phyloP scores from a whole-genome alignment of 2,329 filamentous ascomycete genomes.

The Stachybotrys chartarum region DNA sequence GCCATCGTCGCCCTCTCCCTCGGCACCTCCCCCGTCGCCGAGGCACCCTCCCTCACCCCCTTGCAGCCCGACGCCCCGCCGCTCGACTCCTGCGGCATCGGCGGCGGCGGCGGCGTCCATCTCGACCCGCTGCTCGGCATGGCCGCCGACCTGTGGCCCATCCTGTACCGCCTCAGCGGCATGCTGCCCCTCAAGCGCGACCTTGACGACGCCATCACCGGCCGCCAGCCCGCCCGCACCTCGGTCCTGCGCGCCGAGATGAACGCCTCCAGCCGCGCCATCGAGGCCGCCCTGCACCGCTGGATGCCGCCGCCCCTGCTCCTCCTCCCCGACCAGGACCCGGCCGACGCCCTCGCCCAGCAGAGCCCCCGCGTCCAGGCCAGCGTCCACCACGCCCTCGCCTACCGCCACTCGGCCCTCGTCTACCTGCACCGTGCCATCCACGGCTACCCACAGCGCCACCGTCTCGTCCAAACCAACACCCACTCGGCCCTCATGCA shows the following conservation, averaged over 20 bases:
- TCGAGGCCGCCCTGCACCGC: not conserved
- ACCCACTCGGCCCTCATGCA: not conserved
- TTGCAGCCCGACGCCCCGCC: not conserved
- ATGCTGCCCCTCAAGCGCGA: not conserved
- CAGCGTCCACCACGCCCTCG: not conserved
- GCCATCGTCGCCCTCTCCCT: not conserved
- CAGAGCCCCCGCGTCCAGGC: not conserved
- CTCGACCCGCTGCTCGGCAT: not conserved
- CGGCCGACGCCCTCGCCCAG: not conserved
- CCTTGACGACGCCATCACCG: not conserved
- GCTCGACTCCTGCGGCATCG: not conserved
- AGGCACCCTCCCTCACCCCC: not conserved
- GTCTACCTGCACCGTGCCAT: not conserved
- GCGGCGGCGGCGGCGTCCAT: not conserved
- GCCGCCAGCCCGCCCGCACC: not conserved
- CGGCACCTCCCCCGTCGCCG: not conserved
- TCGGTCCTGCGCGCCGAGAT: not conserved
- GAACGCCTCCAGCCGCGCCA: not conserved
- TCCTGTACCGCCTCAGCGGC: not conserved
- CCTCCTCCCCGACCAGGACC: not conserved
- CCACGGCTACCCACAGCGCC: not conserved
- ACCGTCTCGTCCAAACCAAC: not conserved
- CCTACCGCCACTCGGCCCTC: conserved; percentile 1
- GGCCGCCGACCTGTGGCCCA: not conserved
- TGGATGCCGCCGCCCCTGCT: not conserved